Percentiles rank a stretch among this genome's conserved stretches.
These are phyloP conservation scores for Plasmopara viticola DNA, from an alignment of 352 stramenopile species.

Conservation along the genomic window DNA sequence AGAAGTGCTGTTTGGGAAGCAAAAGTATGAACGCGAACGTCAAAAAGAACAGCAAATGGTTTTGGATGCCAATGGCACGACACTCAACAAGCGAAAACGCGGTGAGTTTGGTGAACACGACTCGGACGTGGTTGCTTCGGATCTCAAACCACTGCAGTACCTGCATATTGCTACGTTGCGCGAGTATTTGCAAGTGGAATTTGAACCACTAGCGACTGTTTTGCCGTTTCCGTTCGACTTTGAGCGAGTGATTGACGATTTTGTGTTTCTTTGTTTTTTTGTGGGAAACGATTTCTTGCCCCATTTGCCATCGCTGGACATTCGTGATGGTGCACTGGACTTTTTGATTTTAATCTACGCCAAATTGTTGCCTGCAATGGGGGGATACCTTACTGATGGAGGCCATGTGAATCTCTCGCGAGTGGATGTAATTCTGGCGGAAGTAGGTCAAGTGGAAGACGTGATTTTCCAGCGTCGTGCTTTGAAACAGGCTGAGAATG, in stretches of 20 bases:
- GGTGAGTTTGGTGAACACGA: slow-evolving; percentile 83
- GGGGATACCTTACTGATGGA: slow-evolving; percentile 94
- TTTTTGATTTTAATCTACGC: slow-evolving; percentile 98
- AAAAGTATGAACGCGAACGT: slow-evolving; percentile 70
- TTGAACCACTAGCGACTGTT: slow-evolving; percentile 68
- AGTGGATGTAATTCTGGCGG: slow-evolving; percentile 94
- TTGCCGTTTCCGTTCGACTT: slow-evolving; percentile 95
- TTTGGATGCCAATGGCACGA: slow-evolving; percentile 68
- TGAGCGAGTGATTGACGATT: slow-evolving; percentile 98
- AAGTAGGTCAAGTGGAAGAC: slow-evolving; percentile 96
- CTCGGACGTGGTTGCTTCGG: slow-evolving; percentile 60
- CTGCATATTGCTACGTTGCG: slow-evolving; percentile 91
- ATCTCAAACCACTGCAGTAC: slow-evolving; percentile 91
- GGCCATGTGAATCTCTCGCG: slow-evolving; percentile 92
- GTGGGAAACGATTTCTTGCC: slow-evolving; percentile 99
- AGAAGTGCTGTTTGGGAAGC: slow-evolving; percentile 86
- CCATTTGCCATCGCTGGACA: slow-evolving; percentile 96
- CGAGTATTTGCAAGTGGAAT: slow-evolving; percentile 93
- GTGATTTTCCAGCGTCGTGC: slow-evolving; percentile 89
- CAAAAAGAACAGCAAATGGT: slow-evolving; percentile 58
- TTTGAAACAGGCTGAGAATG: slow-evolving; percentile 80
- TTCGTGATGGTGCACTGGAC: slow-evolving; percentile 97
- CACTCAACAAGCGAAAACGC: slow-evolving; percentile 64
- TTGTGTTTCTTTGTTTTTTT: slow-evolving; percentile 99
- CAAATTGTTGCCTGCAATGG: slow-evolving; percentile 68